A percentile compares a stretch with the other conserved stretches of the same genome.
These are phyloP conservation scores for Teratosphaeria destructans DNA, from an alignment of 2,329 filamentous ascomycete genomes.

Conservation along the genomic window DNA sequence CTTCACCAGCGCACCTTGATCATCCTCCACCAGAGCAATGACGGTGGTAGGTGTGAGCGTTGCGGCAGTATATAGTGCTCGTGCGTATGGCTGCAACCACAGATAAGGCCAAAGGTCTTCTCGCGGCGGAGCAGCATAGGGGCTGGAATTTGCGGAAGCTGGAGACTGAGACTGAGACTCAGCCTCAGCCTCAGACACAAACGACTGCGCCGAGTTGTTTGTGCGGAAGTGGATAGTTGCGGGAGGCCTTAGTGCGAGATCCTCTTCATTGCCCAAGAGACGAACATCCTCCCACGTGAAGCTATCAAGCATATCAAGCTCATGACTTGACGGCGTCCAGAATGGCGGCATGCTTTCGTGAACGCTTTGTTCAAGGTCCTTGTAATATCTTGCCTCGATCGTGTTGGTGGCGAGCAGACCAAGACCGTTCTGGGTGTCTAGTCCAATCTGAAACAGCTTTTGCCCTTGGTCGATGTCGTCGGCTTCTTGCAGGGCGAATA, in stretches of 20 bases:
- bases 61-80: neutral
- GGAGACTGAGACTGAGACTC: no score
- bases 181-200: neutral
- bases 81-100: neutral
- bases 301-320: neutral
- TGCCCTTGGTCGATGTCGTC: neutral
- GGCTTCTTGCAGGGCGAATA: neutral
- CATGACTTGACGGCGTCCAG: neutral
- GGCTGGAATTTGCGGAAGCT: no score
- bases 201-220: neutral
- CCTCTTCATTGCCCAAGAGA: no score
- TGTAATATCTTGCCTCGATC: neutral
- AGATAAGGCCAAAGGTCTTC: neutral
- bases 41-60: neutral
- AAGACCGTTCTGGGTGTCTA: neutral
- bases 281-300: neutral
- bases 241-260: no score
- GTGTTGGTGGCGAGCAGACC: neutral
- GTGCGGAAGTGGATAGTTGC: neutral
- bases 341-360: neutral
- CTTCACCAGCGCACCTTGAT: neutral
- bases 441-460: neutral
- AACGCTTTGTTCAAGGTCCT: neutral
- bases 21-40: neutral
- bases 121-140: neutral